Percentiles rank a stretch among this genome's conserved stretches.
phyloP scores from a whole-genome alignment of 768 basidiomycete species.

The Rhodosporidiobolus sp. region DNA sequence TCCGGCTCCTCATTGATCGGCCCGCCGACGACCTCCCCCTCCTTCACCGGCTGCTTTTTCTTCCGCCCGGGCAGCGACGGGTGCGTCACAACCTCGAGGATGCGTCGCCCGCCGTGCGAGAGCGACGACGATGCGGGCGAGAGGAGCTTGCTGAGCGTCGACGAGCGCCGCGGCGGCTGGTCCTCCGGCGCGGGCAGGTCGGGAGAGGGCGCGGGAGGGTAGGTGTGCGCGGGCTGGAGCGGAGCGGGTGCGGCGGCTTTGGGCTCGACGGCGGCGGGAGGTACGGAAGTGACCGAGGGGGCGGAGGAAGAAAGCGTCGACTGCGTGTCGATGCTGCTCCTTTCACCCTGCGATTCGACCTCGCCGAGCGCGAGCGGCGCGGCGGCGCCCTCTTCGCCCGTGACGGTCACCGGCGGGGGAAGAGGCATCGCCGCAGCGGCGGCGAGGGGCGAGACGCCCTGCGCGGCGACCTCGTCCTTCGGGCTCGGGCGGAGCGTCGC shows the following conservation, averaged over 20 bases:
- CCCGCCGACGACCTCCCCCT: conserved; percentile 1
- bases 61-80: background rate
- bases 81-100: conserved; percentile 32
- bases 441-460: background rate
- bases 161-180: background rate
- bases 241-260: background rate
- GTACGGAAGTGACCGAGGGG: background rate
- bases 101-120: conserved; percentile 13
- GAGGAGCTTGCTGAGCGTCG: conserved; percentile 28
- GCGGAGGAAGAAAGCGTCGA: too few relatives aligned
- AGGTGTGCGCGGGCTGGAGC: conserved; percentile 17
- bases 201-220: conserved; percentile 28
- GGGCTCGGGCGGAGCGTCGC: conserved; percentile 10
- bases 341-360: background rate
- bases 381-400: background rate
- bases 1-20: conserved; percentile 64
- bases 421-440: background rate
- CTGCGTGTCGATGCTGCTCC: too few relatives aligned
- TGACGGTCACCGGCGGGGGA: background rate
- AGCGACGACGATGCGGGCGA: conserved; percentile 3
- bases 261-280: background rate
- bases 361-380: background rate
- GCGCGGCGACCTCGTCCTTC: background rate
- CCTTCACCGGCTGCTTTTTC: background rate
- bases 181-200: background rate